Evolutionary conservation across 2,329 filamentous ascomycete species (phyloP).

Genomic region (Rachicladosporium sp.): DNA sequence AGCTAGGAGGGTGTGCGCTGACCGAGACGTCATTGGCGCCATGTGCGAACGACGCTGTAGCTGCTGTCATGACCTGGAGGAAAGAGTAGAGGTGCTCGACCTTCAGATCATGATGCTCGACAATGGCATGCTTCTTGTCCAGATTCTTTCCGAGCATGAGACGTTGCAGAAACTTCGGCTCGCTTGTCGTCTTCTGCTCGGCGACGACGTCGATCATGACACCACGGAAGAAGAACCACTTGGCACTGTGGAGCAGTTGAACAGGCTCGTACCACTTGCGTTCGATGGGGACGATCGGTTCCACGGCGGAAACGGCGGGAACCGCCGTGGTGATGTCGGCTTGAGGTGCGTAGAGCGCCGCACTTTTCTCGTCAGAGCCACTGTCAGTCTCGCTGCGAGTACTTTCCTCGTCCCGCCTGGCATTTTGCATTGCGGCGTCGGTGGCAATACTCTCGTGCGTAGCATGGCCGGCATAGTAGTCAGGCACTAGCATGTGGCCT

Average conservation of each 20-base stretch:
- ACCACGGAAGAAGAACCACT: slow-evolving; percentile 37
- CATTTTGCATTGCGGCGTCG: slow-evolving; percentile 13
- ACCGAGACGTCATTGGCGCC: slow-evolving; percentile 49
- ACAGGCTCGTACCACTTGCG: slow-evolving; percentile 31
- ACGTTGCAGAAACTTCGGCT: slow-evolving; percentile 25
- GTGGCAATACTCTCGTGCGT: slow-evolving; percentile 40
- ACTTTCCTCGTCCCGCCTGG: slow-evolving; percentile 11
- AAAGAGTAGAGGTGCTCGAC: slow-evolving; percentile 52
- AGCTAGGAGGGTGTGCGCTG: too few species aligned
- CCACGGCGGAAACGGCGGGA: slow-evolving; percentile 2
- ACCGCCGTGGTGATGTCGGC: slow-evolving; percentile 4
- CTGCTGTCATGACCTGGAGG: slow-evolving; percentile 52
- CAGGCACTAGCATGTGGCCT: slow-evolving; percentile 26
- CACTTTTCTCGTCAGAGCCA: slow-evolving; percentile 5
- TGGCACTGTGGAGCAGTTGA: slow-evolving; percentile 35
- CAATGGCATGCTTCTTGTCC: slow-evolving; percentile 35
- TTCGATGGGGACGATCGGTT: slow-evolving; percentile 8
- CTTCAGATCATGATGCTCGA: slow-evolving; percentile 38
- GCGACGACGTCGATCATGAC: slow-evolving; percentile 37
- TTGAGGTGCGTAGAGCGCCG: slow-evolving; percentile 2
- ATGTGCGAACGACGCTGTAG: slow-evolving; percentile 57
- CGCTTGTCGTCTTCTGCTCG: slow-evolving; percentile 26
- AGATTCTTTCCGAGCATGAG: slow-evolving; percentile 12
- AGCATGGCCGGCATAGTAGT: slow-evolving; percentile 41
- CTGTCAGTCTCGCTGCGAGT: slow-evolving; percentile 4